Evolutionary conservation across 352 stramenopile species (phyloP).

Genomic region (Globisporangium solare): DNA sequence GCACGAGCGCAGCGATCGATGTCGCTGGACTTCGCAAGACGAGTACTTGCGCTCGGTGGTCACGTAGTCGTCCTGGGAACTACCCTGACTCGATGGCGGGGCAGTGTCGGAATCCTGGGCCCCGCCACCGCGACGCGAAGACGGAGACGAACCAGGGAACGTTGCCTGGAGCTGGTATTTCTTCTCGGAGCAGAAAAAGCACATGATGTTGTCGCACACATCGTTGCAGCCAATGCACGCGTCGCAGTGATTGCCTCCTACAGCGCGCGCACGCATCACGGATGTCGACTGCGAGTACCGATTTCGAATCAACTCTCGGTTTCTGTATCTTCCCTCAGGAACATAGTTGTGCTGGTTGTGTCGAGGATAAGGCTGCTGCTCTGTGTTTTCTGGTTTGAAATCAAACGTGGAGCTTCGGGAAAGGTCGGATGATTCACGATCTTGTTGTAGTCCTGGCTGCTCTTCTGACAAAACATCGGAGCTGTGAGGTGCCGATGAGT

Average conservation of each 20-base stretch:
- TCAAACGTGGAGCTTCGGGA: conserved; percentile 13
- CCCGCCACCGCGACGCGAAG: not conserved
- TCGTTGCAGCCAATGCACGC: conserved; percentile 81
- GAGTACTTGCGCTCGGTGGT: conserved; percentile 59
- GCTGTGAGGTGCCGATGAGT: not conserved
- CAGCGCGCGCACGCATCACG: conserved; percentile 15
- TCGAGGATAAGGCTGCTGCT: too few relatives aligned
- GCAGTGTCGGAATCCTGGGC: not conserved
- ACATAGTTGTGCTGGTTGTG: not conserved
- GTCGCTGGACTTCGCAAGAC: conserved; percentile 84
- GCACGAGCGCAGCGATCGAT: conserved; percentile 77
- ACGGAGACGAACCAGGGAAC: conserved; percentile 29
- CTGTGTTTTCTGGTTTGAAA: not conserved
- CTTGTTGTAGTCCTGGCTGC: not conserved
- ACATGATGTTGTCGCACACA: conserved; percentile 51
- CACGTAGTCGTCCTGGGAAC: not conserved
- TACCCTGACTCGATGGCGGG: too few relatives aligned
- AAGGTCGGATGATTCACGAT: not conserved
- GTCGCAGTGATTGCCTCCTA: conserved; percentile 34
- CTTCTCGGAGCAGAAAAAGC: conserved; percentile 76
- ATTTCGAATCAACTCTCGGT: too few relatives aligned
- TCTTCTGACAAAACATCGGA: conserved; percentile 3
- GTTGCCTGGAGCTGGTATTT: conserved; percentile 58
- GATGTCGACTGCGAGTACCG: not conserved
- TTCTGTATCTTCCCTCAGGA: too few relatives aligned